phyloP scores from a whole-genome alignment of 768 basidiomycete species.

The Scleroderma citrinum region DNA sequence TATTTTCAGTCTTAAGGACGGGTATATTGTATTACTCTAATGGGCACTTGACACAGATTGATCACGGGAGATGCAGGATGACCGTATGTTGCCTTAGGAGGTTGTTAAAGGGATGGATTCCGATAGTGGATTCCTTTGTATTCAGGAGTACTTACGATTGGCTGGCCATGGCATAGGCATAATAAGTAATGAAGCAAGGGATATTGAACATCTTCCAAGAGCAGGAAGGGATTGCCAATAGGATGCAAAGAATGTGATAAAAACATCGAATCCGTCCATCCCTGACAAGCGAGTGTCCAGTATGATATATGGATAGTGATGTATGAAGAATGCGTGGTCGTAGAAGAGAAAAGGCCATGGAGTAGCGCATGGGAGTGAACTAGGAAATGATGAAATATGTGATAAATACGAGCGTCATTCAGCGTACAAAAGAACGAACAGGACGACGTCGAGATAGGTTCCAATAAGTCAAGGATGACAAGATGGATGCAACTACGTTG shows the following conservation, averaged over 20 bases:
- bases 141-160: neutral
- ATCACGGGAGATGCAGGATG: neutral
- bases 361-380: conserved; percentile 1
- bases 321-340: neutral
- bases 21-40: conserved; percentile 16
- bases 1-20: neutral
- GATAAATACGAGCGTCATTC: conserved; percentile 21
- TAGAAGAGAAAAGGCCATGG: neutral
- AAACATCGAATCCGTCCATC: neutral
- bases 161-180: neutral
- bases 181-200: neutral
- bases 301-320: neutral
- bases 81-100: neutral
- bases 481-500: neutral
- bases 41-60: neutral
- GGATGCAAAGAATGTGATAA: neutral
- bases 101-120: neutral
- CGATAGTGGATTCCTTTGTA: neutral
- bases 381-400: conserved; percentile 12
- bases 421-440: conserved; percentile 27
- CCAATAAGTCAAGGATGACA: neutral
- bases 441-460: conserved; percentile 7
- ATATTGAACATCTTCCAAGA: neutral
- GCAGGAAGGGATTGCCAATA: neutral
- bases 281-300: neutral